A percentile compares a stretch with the other conserved stretches of the same genome.
phyloP scores from a whole-genome alignment of 192 early-diverging fungal genomes.

The Backusella macrospora region DNA sequence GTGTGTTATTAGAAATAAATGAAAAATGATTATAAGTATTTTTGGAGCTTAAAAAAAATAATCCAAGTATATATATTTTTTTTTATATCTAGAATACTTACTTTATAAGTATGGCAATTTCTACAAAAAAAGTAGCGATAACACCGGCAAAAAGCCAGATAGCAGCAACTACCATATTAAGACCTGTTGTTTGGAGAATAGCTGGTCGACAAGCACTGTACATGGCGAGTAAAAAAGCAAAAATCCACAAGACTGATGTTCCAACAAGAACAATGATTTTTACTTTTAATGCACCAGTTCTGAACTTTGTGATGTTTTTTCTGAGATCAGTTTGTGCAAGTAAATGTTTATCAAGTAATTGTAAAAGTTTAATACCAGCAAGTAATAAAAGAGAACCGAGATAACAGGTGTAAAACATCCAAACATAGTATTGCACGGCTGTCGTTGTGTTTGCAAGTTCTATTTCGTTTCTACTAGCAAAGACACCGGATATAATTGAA shows the following conservation, averaged over 20 bases:
- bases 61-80: neutral
- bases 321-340: neutral
- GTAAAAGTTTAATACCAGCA: slow-evolving; percentile 11
- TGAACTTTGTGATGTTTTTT: neutral
- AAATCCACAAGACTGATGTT: neutral
- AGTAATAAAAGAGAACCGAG: neutral
- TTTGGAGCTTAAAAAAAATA: neutral
- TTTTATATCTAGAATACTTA: neutral
- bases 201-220: slow-evolving; percentile 4
- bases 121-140: slow-evolving; percentile 6
- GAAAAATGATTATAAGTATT: neutral
- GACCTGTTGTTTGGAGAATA: neutral
- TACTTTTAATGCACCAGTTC: slow-evolving; percentile 12
- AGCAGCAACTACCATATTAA: neutral
- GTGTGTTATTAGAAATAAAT: too few species aligned
- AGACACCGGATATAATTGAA: neutral
- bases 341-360: slow-evolving; percentile 1
- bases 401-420: neutral
- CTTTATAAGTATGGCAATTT: neutral
- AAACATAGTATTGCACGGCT: neutral
- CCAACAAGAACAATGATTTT: slow-evolving; percentile 8
- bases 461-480: neutral
- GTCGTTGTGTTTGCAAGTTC: neutral
- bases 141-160: slow-evolving; percentile 1
- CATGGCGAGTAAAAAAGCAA: neutral